Percentiles rank a stretch among this genome's conserved stretches.
These are phyloP conservation scores for Podaxis mareebaensis DNA, from an alignment of 768 basidiomycete species.

Conservation along the genomic window DNA sequence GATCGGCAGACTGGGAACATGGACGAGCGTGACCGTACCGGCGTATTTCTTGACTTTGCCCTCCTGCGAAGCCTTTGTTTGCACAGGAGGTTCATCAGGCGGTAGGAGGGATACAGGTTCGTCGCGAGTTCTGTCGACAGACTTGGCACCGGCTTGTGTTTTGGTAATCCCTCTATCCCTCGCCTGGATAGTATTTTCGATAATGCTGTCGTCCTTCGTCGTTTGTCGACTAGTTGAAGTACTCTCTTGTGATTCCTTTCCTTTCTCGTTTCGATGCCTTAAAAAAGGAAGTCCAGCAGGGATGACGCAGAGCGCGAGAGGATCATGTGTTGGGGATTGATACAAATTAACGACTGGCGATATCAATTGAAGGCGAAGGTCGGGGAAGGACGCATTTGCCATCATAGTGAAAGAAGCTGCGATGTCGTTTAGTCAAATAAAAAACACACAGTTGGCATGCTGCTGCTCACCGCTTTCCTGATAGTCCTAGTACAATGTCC, in stretches of 20 bases:
- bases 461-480: slow-evolving; percentile 65
- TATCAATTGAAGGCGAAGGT: slow-evolving; percentile 31
- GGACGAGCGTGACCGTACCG: slow-evolving; percentile 9
- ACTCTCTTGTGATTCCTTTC: not conserved
- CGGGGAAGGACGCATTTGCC: slow-evolving; percentile 47
- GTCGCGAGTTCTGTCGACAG: not conserved
- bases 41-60: not conserved
- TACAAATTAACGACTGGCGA: slow-evolving; percentile 42
- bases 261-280: not conserved
- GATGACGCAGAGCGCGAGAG: slow-evolving; percentile 45
- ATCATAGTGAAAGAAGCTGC: slow-evolving; percentile 69
- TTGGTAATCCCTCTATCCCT: not conserved
- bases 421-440: not conserved
- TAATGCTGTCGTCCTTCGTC: not conserved
- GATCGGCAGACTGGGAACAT: slow-evolving; percentile 11
- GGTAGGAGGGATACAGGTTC: not conserved
- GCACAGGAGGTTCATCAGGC: not conserved
- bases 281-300: slow-evolving; percentile 26
- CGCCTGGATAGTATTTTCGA: not conserved
- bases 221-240: not conserved
- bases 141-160: not conserved
- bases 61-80: not conserved
- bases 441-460: not conserved
- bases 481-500: slow-evolving; percentile 53
- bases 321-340: slow-evolving; percentile 48